phyloP scores from a whole-genome alignment of 495 filamentous ascomycete genomes.

The Aspergillus indologenus region DNA sequence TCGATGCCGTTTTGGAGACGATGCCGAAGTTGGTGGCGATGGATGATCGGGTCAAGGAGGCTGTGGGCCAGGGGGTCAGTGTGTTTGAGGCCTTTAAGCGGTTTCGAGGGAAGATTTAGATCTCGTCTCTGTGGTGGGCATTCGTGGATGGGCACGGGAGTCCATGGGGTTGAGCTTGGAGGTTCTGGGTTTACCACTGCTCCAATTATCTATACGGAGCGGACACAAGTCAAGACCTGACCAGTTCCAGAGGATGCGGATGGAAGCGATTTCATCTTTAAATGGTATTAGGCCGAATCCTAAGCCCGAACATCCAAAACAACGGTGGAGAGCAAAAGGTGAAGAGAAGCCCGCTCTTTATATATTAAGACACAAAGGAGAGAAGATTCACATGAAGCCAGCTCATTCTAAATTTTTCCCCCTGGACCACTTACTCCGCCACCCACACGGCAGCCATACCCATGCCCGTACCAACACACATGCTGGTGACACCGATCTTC shows the following conservation, averaged over 20 bases:
- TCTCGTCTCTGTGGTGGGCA: background rate
- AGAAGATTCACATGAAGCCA: constrained; percentile 19
- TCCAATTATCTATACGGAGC: too few relatives aligned
- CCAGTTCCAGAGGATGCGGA: too few relatives aligned
- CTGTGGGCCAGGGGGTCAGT: constrained; percentile 53
- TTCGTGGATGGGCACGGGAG: background rate
- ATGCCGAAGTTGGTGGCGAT: constrained; percentile 55
- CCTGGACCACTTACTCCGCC: constrained; percentile 56
- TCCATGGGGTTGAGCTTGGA: background rate
- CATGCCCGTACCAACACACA: constrained; percentile 98
- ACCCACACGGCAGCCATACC: constrained; percentile 96
- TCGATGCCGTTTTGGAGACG: constrained; percentile 49
- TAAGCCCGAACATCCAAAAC: constrained; percentile 3
- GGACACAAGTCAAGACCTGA: too few relatives aligned
- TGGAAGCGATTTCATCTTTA: too few relatives aligned
- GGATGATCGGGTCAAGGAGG: constrained; percentile 59
- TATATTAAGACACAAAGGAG: background rate
- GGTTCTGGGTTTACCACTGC: background rate
- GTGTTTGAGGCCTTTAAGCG: constrained; percentile 58
- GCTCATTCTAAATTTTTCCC: constrained; percentile 14
- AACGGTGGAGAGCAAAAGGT: too few relatives aligned
- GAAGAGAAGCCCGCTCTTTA: background rate
- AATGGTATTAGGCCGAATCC: constrained; percentile 9
- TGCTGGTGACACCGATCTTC: constrained; percentile 88
- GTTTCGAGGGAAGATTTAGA: constrained; percentile 27